These are phyloP conservation scores for Smithsoniella earleae DNA, from an alignment of 163 green algal species.

Conservation along the genomic window DNA sequence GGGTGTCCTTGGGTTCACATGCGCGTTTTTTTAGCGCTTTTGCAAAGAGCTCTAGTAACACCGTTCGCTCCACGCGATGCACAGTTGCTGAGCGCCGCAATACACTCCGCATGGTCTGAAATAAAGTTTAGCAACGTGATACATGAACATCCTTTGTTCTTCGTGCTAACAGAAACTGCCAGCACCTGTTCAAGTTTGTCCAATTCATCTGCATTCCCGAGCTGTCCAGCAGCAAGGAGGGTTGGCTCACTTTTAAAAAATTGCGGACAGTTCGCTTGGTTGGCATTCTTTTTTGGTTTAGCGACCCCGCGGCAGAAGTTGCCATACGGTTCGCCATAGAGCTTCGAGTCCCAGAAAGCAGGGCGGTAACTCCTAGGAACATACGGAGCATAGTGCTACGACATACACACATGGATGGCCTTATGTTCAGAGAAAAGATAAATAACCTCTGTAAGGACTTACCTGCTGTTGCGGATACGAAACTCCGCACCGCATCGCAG, in stretches of 20 bases:
- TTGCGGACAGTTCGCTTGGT: too few species aligned
- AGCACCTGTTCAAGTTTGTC: too few species aligned
- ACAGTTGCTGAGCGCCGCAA: constrained; percentile 17
- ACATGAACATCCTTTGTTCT: too few species aligned
- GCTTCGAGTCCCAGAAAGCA: constrained; percentile 27
- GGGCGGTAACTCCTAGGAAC: not conserved
- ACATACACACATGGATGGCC: not conserved
- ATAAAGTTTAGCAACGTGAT: too few species aligned
- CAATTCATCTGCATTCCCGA: too few species aligned
- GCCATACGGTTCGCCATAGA: constrained; percentile 19
- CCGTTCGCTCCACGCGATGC: constrained; percentile 39
- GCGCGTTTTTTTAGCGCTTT: constrained; percentile 32
- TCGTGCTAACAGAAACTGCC: too few species aligned
- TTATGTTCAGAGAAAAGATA: too few species aligned
- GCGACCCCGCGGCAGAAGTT: not conserved
- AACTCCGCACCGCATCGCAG: not conserved
- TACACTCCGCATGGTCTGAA: constrained; percentile 6
- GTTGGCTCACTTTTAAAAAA: too few species aligned
- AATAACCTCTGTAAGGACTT: too few species aligned
- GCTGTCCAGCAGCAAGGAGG: too few species aligned
- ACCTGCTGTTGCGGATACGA: not conserved
- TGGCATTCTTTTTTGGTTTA: not conserved
- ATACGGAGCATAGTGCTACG: not conserved
- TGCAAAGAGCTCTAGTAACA: constrained; percentile 44
- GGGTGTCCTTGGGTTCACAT: constrained; percentile 4